phyloP scores from a whole-genome alignment of 192 early-diverging fungal species.

The Podila epigama region DNA sequence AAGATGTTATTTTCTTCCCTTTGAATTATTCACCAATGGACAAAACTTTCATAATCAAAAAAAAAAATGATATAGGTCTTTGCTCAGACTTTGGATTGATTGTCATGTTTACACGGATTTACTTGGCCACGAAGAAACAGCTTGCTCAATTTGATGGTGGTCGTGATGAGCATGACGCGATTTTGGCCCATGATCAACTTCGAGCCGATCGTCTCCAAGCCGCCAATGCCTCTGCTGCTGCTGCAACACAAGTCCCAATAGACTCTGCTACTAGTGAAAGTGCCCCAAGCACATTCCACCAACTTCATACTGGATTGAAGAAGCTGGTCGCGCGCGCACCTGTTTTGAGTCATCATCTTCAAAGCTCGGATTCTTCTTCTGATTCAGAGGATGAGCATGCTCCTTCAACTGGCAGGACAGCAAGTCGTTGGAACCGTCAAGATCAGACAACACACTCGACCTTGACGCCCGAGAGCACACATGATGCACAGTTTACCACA shows the following conservation, averaged over 20 bases:
- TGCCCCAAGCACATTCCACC: conserved; percentile 10
- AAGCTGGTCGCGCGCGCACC: conserved; percentile 36
- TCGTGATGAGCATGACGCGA: conserved; percentile 9
- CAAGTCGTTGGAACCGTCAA: background rate
- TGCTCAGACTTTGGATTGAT: conserved; percentile 48
- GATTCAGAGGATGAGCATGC: conserved; percentile 1
- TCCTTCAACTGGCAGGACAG: background rate
- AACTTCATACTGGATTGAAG: conserved; percentile 19
- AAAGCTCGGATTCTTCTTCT: background rate
- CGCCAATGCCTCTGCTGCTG: conserved; percentile 4
- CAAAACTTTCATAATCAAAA: background rate
- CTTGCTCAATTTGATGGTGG: conserved; percentile 18
- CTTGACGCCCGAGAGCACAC: conserved; percentile 9
- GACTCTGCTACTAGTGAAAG: background rate
- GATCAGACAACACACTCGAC: conserved; percentile 7
- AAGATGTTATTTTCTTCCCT: too few species aligned
- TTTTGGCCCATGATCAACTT: conserved; percentile 26
- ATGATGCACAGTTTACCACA: background rate
- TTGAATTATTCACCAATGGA: background rate
- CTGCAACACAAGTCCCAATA: background rate
- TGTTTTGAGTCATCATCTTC: background rate
- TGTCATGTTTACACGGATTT: conserved; percentile 36
- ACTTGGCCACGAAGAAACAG: conserved; percentile 36
- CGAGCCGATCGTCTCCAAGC: conserved; percentile 14
- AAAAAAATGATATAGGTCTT: conserved; percentile 18